Evolutionary conservation across 2,329 filamentous ascomycete species (phyloP).

Genomic region (Colletotrichum spaethianum): DNA sequence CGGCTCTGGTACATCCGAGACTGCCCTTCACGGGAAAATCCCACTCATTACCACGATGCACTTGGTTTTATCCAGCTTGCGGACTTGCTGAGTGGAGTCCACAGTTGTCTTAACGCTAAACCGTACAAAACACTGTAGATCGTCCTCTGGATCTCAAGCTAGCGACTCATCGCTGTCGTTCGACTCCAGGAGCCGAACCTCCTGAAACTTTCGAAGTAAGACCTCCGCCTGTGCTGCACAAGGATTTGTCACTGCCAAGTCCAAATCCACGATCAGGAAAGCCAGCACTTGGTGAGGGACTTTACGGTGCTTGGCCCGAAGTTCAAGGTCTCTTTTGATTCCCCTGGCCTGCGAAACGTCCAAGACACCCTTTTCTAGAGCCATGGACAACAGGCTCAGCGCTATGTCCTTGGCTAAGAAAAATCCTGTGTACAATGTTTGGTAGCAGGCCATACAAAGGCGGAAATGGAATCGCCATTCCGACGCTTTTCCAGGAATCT

Average conservation of each 20-base stretch:
- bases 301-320: slow-evolving; percentile 42
- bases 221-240: slow-evolving; percentile 50
- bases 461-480: slow-evolving; percentile 53
- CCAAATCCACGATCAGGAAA: slow-evolving; percentile 54
- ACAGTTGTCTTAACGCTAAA: too few species aligned
- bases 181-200: too few species aligned
- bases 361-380: slow-evolving; percentile 51
- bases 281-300: slow-evolving; percentile 48
- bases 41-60: too few species aligned
- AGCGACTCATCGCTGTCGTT: too few species aligned
- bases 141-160: too few species aligned
- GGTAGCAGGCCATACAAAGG: slow-evolving; percentile 56
- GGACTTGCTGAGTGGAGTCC: too few species aligned
- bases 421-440: slow-evolving; percentile 51
- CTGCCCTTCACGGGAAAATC: too few species aligned
- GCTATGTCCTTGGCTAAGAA: slow-evolving; percentile 52
- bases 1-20: too few species aligned
- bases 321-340: slow-evolving; percentile 49
- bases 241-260: slow-evolving; percentile 52
- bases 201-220: slow-evolving; percentile 44
- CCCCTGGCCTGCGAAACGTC: slow-evolving; percentile 46
- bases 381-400: slow-evolving; percentile 53
- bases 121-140: too few species aligned
- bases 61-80: too few species aligned
- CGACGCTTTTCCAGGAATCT: slow-evolving; percentile 38